phyloP scores from a whole-genome alignment of 306 rosid species.

The Prunus mongolica region DNA sequence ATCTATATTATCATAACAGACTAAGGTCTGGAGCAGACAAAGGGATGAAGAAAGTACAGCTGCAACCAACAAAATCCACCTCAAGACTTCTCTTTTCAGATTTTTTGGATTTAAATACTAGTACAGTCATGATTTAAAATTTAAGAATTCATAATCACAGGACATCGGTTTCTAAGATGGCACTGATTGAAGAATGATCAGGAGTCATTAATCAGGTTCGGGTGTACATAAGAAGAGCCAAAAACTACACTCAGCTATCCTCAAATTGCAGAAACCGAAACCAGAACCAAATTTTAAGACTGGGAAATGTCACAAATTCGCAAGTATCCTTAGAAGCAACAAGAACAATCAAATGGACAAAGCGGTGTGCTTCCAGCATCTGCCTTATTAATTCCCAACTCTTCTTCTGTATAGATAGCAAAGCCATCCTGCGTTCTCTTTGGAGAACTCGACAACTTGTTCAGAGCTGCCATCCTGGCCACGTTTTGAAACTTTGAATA shows the following conservation, averaged over 20 bases:
- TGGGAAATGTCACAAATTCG: neutral
- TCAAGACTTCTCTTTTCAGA: too few species aligned
- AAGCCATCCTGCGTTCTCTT: conserved; percentile 54
- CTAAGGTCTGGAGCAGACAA: neutral
- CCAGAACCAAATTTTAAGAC: conserved; percentile 18
- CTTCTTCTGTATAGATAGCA: conserved; percentile 59
- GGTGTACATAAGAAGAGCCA: neutral
- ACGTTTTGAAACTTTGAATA: conserved; percentile 93
- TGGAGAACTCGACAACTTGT: neutral
- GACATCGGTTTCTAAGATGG: neutral
- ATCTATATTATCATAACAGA: neutral
- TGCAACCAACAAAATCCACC: neutral
- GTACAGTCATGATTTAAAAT: too few species aligned
- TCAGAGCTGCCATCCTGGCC: conserved; percentile 10
- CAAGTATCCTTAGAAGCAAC: conserved; percentile 55
- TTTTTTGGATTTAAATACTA: too few species aligned
- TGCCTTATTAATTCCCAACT: conserved; percentile 43
- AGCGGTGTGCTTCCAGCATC: conserved; percentile 72
- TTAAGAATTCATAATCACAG: too few species aligned
- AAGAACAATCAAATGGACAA: conserved; percentile 84
- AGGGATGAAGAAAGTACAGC: neutral
- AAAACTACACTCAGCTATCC: neutral
- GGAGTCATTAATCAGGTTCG: neutral
- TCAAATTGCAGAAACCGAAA: neutral
- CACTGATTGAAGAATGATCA: neutral